Evolutionary conservation across 495 filamentous ascomycete genomes (phyloP).

Genomic region (Penicillium nucicola): DNA sequence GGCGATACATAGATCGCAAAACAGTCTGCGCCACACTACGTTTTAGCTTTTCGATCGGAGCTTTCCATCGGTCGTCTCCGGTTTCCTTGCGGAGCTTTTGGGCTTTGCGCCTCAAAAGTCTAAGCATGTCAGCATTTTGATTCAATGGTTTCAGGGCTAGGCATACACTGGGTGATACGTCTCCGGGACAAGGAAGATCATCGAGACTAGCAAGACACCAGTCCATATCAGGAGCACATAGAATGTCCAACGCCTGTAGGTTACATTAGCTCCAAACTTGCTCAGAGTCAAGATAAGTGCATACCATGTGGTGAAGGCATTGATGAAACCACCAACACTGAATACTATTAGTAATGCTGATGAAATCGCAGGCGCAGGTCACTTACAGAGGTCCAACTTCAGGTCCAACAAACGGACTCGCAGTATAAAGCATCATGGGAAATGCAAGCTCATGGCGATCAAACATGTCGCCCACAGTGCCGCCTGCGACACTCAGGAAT

Average conservation of each 20-base stretch:
- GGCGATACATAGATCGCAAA: conserved; percentile 66
- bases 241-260: conserved; percentile 74
- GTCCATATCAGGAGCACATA: conserved; percentile 86
- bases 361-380: conserved; percentile 48
- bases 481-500: conserved; percentile 86
- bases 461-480: conserved; percentile 90
- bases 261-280: conserved; percentile 8
- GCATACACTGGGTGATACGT: conserved; percentile 75
- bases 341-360: not conserved
- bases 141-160: not conserved
- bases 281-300: not conserved
- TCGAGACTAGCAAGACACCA: conserved; percentile 52
- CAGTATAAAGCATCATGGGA: conserved; percentile 82
- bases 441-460: conserved; percentile 65
- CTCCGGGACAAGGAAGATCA: conserved; percentile 79
- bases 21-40: conserved; percentile 72
- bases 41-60: conserved; percentile 76
- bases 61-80: conserved; percentile 70
- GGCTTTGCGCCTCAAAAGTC: conserved; percentile 75
- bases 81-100: conserved; percentile 67
- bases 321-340: conserved; percentile 69
- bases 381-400: conserved; percentile 40
- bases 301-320: conserved; percentile 69
- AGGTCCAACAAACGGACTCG: conserved; percentile 70
- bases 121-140: conserved; percentile 33